Evolutionary conservation across 768 basidiomycete species (phyloP), one percentile per base, ranked within the genome.

Genomic region (Psilocybe cubensis): DNA sequence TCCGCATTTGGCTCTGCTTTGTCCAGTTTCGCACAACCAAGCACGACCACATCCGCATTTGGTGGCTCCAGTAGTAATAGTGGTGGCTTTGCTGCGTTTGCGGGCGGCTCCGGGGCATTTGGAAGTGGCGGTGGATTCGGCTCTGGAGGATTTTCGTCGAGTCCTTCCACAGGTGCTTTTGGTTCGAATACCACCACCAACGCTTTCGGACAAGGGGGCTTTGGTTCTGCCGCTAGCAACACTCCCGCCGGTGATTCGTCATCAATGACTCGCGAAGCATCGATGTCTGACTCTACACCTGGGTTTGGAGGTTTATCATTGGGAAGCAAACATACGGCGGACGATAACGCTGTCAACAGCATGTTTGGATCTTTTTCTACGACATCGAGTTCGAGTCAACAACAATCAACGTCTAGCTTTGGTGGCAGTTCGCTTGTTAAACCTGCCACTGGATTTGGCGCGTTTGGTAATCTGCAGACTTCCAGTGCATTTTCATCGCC

Each of bases 221-320:
- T 74, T 50, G 68, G 66, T 12, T 47, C 63, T 41, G 38, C 53
- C 52, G 54, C 58, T 35, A 53, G 58, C 25, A 28, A 61, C 23
- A 31, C 61, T 21, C 12, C 42, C 70, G 27, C 58, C 64, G n/a
- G n/a, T 28, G 41, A 69, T 8, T 65, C 65, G 11, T 43, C 73
- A 5, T 63, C 69, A 28, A 76, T 81, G 59, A 74, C 76, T 4
- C 73, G 77, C 29, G 80, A 82, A 62, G 78, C 74, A 9, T 79
- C 80, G 1, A 82, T 82, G 80, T 72, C 76, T 1, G 79, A 79
- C 58, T 68, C 72, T 2, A 68, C 74, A 17, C 63, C 75, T 24
- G 68, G 68, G 1, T 77, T 83, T 56, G 74, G 76, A 49, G 72
- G 72, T 29, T 64, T 79, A 12, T 72, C 74, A 12, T 64, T 72